Percentiles rank a stretch among this genome's conserved stretches.
These are phyloP conservation scores for Daldinia decipiens DNA, from an alignment of 495 filamentous ascomycete species.

Conservation along the genomic window DNA sequence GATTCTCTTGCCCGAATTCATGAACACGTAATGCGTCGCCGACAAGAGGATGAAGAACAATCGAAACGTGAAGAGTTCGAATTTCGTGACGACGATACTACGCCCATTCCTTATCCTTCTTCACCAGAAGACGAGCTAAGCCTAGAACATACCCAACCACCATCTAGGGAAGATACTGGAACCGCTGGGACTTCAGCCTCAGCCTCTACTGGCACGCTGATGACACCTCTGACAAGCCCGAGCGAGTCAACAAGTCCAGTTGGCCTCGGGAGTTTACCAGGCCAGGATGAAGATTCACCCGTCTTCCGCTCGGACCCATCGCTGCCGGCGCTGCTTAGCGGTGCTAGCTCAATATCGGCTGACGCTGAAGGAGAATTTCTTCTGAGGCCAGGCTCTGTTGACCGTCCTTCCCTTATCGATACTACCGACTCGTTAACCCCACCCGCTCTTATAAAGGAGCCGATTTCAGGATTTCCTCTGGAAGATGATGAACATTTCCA, in stretches of 20 bases:
- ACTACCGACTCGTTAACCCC: slow-evolving; percentile 66
- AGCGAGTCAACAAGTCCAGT: slow-evolving; percentile 66
- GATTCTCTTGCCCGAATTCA: slow-evolving; percentile 48
- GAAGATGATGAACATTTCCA: slow-evolving; percentile 49
- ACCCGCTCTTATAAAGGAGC: slow-evolving; percentile 58
- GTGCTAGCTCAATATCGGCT: slow-evolving; percentile 81
- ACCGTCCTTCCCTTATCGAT: slow-evolving; percentile 53
- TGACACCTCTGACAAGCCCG: slow-evolving; percentile 59
- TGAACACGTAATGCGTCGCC: slow-evolving; percentile 42
- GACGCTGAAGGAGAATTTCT: slow-evolving; percentile 66
- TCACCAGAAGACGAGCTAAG: slow-evolving; percentile 61
- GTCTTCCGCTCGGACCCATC: slow-evolving; percentile 78
- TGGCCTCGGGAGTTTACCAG: slow-evolving; percentile 63
- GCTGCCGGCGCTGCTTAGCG: slow-evolving; percentile 77
- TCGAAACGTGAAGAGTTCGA: slow-evolving; percentile 36
- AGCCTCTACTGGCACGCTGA: slow-evolving; percentile 54
- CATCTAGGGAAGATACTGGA: slow-evolving; percentile 51
- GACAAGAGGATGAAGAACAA: slow-evolving; percentile 38
- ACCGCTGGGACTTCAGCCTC: slow-evolving; percentile 59
- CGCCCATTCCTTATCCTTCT: slow-evolving; percentile 54
- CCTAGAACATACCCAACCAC: slow-evolving; percentile 38
- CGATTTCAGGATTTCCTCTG: slow-evolving; percentile 54
- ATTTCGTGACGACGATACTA: slow-evolving; percentile 25
- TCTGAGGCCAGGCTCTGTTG: slow-evolving; percentile 57
- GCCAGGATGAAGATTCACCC: slow-evolving; percentile 64